Conservation (phyloP, 352 stramenopile genomes). For the Lagenidium giganteum region DNA sequence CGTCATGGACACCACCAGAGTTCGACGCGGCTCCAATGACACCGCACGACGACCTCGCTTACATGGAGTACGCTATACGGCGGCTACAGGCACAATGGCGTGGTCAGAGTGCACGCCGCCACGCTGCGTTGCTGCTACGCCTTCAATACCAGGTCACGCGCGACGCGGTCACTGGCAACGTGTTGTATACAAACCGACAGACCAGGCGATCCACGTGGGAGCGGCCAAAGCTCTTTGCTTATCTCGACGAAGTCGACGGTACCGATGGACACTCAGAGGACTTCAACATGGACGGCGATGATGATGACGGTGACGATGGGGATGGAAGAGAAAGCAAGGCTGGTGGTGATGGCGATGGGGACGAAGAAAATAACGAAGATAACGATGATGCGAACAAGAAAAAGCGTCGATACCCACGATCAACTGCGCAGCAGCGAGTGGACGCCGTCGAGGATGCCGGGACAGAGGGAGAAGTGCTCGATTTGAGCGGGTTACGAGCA, state of each 20-base stretch:
- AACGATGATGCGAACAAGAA: conserved; percentile 20
- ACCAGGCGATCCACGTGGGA: conserved; percentile 32
- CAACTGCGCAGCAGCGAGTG: conserved; percentile 48
- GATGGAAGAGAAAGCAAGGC: conserved; percentile 8
- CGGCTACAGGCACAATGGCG: conserved; percentile 44
- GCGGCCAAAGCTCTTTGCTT: conserved; percentile 28
- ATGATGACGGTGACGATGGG: conserved; percentile 12
- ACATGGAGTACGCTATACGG: conserved; percentile 38
- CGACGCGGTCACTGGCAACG: conserved; percentile 27
- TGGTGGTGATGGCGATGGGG: conserved; percentile 7
- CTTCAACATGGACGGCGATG: conserved; percentile 19
- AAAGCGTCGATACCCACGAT: conserved; percentile 39
- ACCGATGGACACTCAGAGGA: conserved; percentile 38
- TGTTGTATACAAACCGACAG: conserved; percentile 39
- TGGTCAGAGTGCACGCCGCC: conserved; percentile 26
- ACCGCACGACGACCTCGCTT: conserved; percentile 25
- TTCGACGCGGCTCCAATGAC: background rate
- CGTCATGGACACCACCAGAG: conserved; percentile 54
- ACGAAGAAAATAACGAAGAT: conserved; percentile 14
- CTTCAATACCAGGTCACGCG: conserved; percentile 28
- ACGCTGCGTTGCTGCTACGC: conserved; percentile 22
- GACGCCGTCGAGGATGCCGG: conserved; percentile 40
- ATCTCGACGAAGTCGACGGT: conserved; percentile 21
- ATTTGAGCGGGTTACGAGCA: conserved; percentile 46
- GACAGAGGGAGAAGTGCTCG: conserved; percentile 18